These are phyloP conservation scores for Skeletonema tropicum DNA, from an alignment of 108 stramenopile genomes.

Conservation along the genomic window DNA sequence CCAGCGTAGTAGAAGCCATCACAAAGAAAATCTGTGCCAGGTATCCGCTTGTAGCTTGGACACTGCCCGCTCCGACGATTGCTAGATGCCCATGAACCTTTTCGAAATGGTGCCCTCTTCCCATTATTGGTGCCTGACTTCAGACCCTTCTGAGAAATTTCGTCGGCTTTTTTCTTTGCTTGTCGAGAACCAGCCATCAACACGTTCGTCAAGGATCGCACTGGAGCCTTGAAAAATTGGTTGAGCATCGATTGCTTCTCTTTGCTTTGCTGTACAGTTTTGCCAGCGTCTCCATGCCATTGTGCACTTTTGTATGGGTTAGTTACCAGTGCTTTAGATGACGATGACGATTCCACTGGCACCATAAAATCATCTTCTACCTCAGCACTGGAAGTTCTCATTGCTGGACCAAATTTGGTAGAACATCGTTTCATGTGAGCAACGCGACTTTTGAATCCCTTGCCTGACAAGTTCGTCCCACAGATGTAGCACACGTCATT, in stretches of 20 bases:
- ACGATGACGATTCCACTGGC: conserved; percentile 20
- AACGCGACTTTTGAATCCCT: conserved; percentile 61
- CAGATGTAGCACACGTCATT: conserved; percentile 71
- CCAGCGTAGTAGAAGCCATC: conserved; percentile 53
- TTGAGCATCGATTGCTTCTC: conserved; percentile 31
- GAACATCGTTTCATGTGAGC: conserved; percentile 86
- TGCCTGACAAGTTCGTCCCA: conserved; percentile 53
- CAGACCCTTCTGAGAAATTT: conserved; percentile 12
- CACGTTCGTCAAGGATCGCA: conserved; percentile 46
- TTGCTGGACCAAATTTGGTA: conserved; percentile 56
- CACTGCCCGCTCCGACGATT: conserved; percentile 43
- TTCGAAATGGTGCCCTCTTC: conserved; percentile 10
- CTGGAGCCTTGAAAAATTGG: conserved; percentile 43
- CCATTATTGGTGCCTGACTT: not conserved
- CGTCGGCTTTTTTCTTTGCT: conserved; percentile 39
- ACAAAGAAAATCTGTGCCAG: conserved; percentile 83
- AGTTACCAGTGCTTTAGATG: conserved; percentile 14
- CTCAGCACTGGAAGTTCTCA: conserved; percentile 26
- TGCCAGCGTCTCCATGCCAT: conserved; percentile 34
- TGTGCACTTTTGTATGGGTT: conserved; percentile 31
- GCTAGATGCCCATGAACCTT: not conserved
- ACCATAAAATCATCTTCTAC: conserved; percentile 38
- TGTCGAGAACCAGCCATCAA: conserved; percentile 53
- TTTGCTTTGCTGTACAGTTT: conserved; percentile 7
- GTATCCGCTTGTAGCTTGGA: conserved; percentile 76